These are phyloP conservation scores for Sphaerosporella brunnea DNA, from an alignment of 495 filamentous ascomycete species.

Conservation along the genomic window DNA sequence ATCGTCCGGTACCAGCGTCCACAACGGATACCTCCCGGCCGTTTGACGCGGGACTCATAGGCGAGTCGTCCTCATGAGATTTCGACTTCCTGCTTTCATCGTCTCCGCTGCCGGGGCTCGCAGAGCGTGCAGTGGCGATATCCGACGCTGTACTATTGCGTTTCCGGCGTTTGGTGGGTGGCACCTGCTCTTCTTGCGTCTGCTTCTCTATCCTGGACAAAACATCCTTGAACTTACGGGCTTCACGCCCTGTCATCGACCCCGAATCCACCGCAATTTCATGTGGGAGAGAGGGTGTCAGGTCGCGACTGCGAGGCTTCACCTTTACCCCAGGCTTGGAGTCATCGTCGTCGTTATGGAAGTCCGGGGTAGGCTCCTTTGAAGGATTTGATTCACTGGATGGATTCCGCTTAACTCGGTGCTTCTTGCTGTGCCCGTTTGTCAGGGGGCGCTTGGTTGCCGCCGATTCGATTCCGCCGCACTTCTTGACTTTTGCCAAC, in stretches of 20 bases:
- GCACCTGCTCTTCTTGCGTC: slow-evolving; percentile 18
- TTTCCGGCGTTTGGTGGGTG: slow-evolving; percentile 17
- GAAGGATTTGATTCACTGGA: slow-evolving; percentile 13
- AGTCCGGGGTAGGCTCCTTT: slow-evolving; percentile 16
- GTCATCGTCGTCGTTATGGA: slow-evolving; percentile 32
- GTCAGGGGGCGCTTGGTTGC: slow-evolving; percentile 9
- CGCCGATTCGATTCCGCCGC: slow-evolving; percentile 1
- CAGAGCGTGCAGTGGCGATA: neutral
- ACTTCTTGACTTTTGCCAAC: slow-evolving; percentile 12
- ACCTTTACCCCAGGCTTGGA: slow-evolving; percentile 20
- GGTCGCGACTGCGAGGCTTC: slow-evolving; percentile 21
- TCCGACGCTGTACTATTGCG: slow-evolving; percentile 15
- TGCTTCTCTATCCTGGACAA: slow-evolving; percentile 25
- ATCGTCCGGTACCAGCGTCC: slow-evolving; percentile 3
- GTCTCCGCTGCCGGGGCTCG: neutral
- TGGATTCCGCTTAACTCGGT: slow-evolving; percentile 12
- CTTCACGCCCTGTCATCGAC: slow-evolving; percentile 23
- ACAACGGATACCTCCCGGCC: slow-evolving; percentile 3
- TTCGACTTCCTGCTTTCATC: neutral
- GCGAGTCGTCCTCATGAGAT: neutral
- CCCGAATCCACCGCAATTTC: slow-evolving; percentile 18
- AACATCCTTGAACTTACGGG: slow-evolving; percentile 22
- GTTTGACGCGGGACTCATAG: neutral
- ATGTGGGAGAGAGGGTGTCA: slow-evolving; percentile 17
- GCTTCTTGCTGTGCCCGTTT: slow-evolving; percentile 14